A percentile compares a stretch with the other conserved stretches of the same genome.
Evolutionary conservation across 108 stramenopile genomes (phyloP).

Genomic region (Pseudonitzschia delicatissima): DNA sequence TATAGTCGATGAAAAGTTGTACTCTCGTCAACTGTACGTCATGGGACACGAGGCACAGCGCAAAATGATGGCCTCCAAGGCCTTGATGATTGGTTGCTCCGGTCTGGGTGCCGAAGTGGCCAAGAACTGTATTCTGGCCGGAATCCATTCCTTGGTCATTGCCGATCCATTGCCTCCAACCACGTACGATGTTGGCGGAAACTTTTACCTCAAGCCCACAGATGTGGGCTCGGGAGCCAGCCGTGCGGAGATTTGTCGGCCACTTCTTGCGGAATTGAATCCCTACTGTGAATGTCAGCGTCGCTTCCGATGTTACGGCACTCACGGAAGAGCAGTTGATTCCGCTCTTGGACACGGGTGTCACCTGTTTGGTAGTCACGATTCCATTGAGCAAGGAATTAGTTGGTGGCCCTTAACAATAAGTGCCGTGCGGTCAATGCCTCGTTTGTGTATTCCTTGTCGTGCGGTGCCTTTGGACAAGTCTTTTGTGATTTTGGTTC

Average conservation of each 20-base stretch:
- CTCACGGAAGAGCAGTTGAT: constrained; percentile 48
- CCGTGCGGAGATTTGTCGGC: constrained; percentile 58
- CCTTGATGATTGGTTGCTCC: constrained; percentile 84
- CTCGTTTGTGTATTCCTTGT: constrained; percentile 77
- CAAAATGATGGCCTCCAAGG: constrained; percentile 91
- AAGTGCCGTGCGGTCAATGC: constrained; percentile 63
- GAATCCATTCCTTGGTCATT: constrained; percentile 71
- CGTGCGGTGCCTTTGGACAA: constrained; percentile 83
- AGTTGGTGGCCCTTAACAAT: constrained; percentile 66
- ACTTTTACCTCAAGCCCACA: constrained; percentile 63
- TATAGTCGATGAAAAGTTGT: constrained; percentile 93
- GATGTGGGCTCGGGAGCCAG: constrained; percentile 30
- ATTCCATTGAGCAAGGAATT: constrained; percentile 63
- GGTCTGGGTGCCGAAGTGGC: constrained; percentile 95
- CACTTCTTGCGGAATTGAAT: constrained; percentile 77
- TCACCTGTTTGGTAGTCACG: constrained; percentile 63
- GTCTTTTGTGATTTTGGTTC: constrained; percentile 98
- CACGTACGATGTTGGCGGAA: constrained; percentile 82
- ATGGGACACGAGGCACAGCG: constrained; percentile 99
- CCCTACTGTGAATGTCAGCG: constrained; percentile 79
- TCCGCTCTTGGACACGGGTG: constrained; percentile 47
- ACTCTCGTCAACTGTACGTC: constrained; percentile 99
- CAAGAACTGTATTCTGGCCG: constrained; percentile 94
- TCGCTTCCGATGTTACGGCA: constrained; percentile 50
- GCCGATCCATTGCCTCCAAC: constrained; percentile 67